Evolutionary conservation across 805 yeast genomes (phyloP).

Genomic region (Zygotorulaspora sp.): DNA sequence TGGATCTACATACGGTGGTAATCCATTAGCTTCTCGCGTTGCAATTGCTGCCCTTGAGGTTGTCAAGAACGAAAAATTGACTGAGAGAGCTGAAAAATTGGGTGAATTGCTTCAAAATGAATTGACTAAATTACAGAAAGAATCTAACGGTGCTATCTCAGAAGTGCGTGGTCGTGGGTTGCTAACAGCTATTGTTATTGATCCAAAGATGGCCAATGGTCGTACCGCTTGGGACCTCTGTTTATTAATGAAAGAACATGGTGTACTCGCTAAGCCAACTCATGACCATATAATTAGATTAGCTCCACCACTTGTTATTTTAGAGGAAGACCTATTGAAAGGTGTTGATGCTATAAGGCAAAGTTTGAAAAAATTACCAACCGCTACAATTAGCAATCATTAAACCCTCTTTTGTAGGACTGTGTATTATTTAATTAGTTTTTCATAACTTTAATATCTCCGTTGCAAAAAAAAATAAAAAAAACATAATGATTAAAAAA

Average conservation of each 20-base stretch:
- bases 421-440: too few species aligned
- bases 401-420: slow-evolving; percentile 1
- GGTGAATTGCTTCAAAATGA: slow-evolving; percentile 67
- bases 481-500: too few species aligned
- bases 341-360: slow-evolving; percentile 66
- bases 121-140: slow-evolving; percentile 48
- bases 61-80: slow-evolving; percentile 79
- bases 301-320: slow-evolving; percentile 92
- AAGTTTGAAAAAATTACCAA: slow-evolving; percentile 13
- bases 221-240: slow-evolving; percentile 96
- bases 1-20: slow-evolving; percentile 97
- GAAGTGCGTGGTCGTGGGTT: slow-evolving; percentile 81
- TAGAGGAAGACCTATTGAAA: slow-evolving; percentile 75
- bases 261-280: slow-evolving; percentile 93
- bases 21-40: slow-evolving; percentile 88
- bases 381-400: slow-evolving; percentile 13
- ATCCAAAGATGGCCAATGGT: slow-evolving; percentile 75
- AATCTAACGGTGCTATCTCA: slow-evolving; percentile 50
- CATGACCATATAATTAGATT: slow-evolving; percentile 93
- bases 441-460: too few species aligned
- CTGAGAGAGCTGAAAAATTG: slow-evolving; percentile 65
- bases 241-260: slow-evolving; percentile 78
- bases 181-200: slow-evolving; percentile 86
- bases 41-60: slow-evolving; percentile 92
- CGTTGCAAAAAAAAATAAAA: too few species aligned